Percentiles rank a stretch among this genome's conserved stretches.
phyloP scores from a whole-genome alignment of 129 eudicot genomes.

The Helianthus tuberosus region DNA sequence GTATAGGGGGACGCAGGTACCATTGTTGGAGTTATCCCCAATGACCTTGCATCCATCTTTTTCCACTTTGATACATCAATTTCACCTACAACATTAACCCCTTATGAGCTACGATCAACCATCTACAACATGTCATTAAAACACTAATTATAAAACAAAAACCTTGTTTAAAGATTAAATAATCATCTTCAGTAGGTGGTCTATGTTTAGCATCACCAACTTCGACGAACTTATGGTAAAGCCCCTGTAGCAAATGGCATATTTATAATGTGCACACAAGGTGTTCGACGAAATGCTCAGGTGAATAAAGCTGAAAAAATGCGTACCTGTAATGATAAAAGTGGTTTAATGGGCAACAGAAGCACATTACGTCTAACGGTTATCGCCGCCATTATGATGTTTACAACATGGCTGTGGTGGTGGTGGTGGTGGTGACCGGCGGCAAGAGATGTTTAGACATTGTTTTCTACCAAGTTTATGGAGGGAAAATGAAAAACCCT shows the following conservation, averaged over 20 bases:
- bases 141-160: not conserved
- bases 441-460: no score
- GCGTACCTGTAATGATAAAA: slow-evolving; percentile 48
- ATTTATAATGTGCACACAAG: slow-evolving; percentile 7
- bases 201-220: slow-evolving; percentile 24
- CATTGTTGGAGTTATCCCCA: slow-evolving; percentile 52
- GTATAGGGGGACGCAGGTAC: slow-evolving; percentile 49
- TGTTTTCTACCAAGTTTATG: no score
- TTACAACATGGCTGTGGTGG: no score
- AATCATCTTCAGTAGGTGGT: slow-evolving; percentile 11
- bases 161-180: slow-evolving; percentile 20
- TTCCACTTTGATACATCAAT: slow-evolving; percentile 49
- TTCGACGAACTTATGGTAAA: slow-evolving; percentile 36
- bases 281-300: slow-evolving; percentile 55
- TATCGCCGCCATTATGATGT: slow-evolving; percentile 35
- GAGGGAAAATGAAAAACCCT: no score
- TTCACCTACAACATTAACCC: slow-evolving; percentile 30
- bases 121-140: no score
- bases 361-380: slow-evolving; percentile 36
- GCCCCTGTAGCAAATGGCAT: slow-evolving; percentile 30
- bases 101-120: not conserved
- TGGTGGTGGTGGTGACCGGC: no score
- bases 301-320: not conserved
- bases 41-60: slow-evolving; percentile 58
- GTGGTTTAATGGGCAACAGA: slow-evolving; percentile 45